phyloP scores from a whole-genome alignment of 2,329 filamentous ascomycete species.

The Ophiostoma novo-ulmi region DNA sequence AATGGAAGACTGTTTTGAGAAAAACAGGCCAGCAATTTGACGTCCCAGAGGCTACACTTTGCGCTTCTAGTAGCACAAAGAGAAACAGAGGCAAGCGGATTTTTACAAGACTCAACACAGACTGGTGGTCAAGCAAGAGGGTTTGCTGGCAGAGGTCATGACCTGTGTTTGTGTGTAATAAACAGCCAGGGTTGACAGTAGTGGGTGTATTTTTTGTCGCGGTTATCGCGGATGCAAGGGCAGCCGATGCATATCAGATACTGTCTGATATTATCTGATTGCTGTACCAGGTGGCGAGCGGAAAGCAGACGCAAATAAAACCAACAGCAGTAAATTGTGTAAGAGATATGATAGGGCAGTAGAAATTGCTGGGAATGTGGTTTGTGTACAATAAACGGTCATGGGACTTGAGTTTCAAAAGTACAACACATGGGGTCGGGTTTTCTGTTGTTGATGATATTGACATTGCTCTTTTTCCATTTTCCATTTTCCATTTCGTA shows the following conservation, averaged over 20 bases:
- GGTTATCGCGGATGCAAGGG: constrained; percentile 6
- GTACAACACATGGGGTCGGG: not conserved
- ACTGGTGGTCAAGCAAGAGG: not conserved
- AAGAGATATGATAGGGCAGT: not conserved
- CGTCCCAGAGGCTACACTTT: too few species aligned
- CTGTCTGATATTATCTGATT: not conserved
- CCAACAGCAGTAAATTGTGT: not conserved
- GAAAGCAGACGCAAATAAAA: not conserved
- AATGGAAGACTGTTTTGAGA: too few species aligned
- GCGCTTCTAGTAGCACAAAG: too few species aligned
- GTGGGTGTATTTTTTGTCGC: not conserved
- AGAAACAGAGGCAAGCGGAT: too few species aligned
- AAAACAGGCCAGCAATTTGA: too few species aligned
- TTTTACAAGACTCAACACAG: not conserved
- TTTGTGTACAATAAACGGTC: not conserved
- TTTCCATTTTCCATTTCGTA: not conserved
- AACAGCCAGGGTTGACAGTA: not conserved
- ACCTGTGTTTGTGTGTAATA: not conserved
- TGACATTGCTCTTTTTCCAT: not conserved
- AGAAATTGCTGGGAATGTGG: not conserved
- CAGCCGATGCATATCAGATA: not conserved
- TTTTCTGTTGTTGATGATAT: not conserved
- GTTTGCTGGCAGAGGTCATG: not conserved
- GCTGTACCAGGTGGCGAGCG: constrained; percentile 1
- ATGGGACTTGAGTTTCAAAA: not conserved